These are phyloP conservation scores for Globisporangium iwayamae DNA, from an alignment of 352 stramenopile genomes.

Conservation along the genomic window DNA sequence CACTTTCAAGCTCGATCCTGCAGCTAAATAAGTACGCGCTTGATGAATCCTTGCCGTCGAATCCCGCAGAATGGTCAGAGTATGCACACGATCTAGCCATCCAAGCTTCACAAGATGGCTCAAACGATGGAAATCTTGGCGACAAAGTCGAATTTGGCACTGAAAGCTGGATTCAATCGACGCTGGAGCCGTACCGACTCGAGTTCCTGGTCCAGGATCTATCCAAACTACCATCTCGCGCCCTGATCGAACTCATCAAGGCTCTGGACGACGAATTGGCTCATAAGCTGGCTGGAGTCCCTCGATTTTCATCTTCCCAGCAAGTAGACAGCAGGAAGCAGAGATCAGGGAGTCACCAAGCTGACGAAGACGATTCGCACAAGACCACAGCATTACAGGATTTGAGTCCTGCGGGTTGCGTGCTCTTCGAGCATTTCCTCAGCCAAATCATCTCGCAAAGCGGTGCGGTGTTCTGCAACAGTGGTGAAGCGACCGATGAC, in stretches of 20 bases:
- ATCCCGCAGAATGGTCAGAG: conserved; percentile 37
- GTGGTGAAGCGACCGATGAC: conserved; percentile 30
- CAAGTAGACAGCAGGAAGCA: conserved; percentile 19
- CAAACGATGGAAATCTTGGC: conserved; percentile 5
- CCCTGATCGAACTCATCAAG: conserved; percentile 45
- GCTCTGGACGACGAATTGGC: conserved; percentile 55
- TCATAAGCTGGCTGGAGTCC: conserved; percentile 26
- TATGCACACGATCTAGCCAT: conserved; percentile 51
- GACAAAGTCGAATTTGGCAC: conserved; percentile 40
- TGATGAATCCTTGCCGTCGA: conserved; percentile 25
- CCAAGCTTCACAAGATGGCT: conserved; percentile 10
- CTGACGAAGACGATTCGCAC: neutral
- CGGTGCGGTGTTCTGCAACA: conserved; percentile 25
- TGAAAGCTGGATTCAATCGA: conserved; percentile 54
- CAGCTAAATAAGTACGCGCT: neutral
- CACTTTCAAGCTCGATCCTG: conserved; percentile 11
- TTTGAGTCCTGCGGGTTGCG: conserved; percentile 33
- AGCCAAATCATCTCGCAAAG: conserved; percentile 35
- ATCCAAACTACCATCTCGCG: conserved; percentile 37
- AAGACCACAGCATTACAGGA: neutral
- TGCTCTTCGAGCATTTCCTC: conserved; percentile 67
- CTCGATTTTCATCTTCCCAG: conserved; percentile 14
- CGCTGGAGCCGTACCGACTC: conserved; percentile 63
- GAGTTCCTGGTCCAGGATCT: conserved; percentile 63
- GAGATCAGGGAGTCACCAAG: neutral